These are phyloP conservation scores for Arxiozyma heterogenica DNA, from an alignment of 1,139 yeast genomes.

Conservation along the genomic window DNA sequence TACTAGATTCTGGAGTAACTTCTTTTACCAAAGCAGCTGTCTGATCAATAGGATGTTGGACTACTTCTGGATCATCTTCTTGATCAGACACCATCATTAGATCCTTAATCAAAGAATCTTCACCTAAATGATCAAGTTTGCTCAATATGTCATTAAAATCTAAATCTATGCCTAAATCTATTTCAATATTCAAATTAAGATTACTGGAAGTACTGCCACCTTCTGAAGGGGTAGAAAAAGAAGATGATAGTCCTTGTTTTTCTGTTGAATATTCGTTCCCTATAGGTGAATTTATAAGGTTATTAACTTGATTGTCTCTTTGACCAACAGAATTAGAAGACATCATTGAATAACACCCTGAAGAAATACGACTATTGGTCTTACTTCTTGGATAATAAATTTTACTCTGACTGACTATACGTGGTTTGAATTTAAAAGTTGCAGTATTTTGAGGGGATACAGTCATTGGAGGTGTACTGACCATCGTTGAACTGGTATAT, in stretches of 20 bases:
- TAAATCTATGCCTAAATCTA: slow-evolving; percentile 5
- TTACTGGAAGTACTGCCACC: neutral
- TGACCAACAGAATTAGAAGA: neutral
- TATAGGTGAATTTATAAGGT: neutral
- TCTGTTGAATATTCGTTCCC: neutral
- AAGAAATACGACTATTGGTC: neutral
- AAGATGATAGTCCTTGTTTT: neutral
- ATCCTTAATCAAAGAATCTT: neutral
- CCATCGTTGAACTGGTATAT: slow-evolving; percentile 12
- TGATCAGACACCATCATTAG: neutral
- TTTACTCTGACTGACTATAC: slow-evolving; percentile 14
- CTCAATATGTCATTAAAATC: slow-evolving; percentile 4
- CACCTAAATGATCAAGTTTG: slow-evolving; percentile 3
- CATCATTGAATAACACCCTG: neutral
- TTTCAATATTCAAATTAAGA: neutral
- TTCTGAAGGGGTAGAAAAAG: neutral
- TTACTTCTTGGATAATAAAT: slow-evolving; percentile 1
- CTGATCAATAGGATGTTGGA: neutral
- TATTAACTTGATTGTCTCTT: neutral
- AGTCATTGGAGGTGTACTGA: slow-evolving; percentile 8
- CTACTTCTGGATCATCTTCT: neutral
- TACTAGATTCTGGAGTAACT: neutral
- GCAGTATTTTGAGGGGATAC: neutral
- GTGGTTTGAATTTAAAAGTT: slow-evolving; percentile 14
- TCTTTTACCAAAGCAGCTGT: neutral